Percentiles rank a stretch among this genome's conserved stretches.
Evolutionary conservation across 208 protist genomes (phyloP).

Genomic region (Acanthamoeba triangularis): DNA sequence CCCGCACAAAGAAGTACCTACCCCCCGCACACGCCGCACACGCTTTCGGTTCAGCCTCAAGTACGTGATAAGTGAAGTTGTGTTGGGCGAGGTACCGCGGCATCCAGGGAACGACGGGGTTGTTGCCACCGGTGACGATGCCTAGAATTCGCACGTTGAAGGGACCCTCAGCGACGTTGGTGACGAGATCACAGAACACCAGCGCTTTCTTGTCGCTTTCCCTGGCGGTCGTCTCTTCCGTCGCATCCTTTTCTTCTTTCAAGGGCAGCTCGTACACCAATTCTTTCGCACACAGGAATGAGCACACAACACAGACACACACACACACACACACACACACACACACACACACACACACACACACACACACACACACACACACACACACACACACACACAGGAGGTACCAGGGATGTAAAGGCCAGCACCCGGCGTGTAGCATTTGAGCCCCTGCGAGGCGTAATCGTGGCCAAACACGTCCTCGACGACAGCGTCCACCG

Average conservation of each 20-base stretch:
- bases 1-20: conserved; percentile 8
- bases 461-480: conserved; percentile 39
- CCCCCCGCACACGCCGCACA: neutral
- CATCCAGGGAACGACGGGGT: conserved; percentile 17
- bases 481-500: conserved; percentile 45
- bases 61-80: neutral
- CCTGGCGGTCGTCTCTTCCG: neutral
- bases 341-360: neutral
- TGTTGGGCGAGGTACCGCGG: neutral
- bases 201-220: conserved; percentile 45
- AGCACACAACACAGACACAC: neutral
- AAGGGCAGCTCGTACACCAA: conserved; percentile 66
- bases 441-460: neutral
- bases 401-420: conserved; percentile 26
- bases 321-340: neutral
- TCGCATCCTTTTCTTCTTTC: neutral
- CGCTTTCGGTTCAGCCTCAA: neutral
- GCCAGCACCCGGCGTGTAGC: conserved; percentile 22
- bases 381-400: too few species aligned
- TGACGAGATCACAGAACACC: conserved; percentile 63
- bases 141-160: conserved; percentile 10
- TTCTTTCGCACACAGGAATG: neutral
- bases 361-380: neutral
- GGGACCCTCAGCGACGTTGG: conserved; percentile 15
- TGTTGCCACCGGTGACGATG: neutral